Base-by-base conservation (phyloP, 768 basidiomycete species). In the Trametes cingulata region DNA sequence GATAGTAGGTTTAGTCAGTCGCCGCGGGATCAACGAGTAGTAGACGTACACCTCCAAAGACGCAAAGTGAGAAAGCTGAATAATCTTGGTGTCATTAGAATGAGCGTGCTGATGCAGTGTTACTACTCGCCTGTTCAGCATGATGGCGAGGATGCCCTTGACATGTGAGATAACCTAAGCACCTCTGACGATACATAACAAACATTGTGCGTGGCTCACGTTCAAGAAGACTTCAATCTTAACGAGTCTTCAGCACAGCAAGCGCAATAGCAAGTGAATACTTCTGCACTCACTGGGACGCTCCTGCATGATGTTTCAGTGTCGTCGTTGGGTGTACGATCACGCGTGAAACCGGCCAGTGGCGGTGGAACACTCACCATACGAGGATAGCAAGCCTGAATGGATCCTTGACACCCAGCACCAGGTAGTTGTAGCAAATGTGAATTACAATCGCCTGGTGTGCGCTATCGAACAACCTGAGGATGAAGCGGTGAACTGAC, bases 361-460 rank as follows among this genome's bases (percentile, higher is more conserved):
- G n/a, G n/a, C n/a, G n/a, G n/a, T n/a, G n/a, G 25, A 33, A 4
- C 1, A 43, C 52, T 17, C 27, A 53, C 52, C 52, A 53, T 17
- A 53, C 29, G n/a, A 43, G 12, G 9, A 4, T 6, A 3, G 20
- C 13, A 2, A 54, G 17, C 14, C 43, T 54, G 25, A 43, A 22
- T 6, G 52, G 52, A 8, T 54, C 19, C 19, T 25, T n/a, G 12
- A 54, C 25, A n/a, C 14, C 42, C 0, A 54, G 27, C 0, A 43
- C 29, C 1, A 54, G 41, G 14, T 43, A 54, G 41, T 43, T 54
- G 40, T 54, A 54, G n/a, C 29, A 27, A 4, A 27, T 41, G 13
- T 54, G 52, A 6, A 54, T 54, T 17, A 54, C 52, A 6, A 54
- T 33, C 0, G 41, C 41, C 29, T 54, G 52, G 14, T 54, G 52